Evolutionary conservation across 805 yeast species (phyloP).

Genomic region (Komagataella pseudopastoris): DNA sequence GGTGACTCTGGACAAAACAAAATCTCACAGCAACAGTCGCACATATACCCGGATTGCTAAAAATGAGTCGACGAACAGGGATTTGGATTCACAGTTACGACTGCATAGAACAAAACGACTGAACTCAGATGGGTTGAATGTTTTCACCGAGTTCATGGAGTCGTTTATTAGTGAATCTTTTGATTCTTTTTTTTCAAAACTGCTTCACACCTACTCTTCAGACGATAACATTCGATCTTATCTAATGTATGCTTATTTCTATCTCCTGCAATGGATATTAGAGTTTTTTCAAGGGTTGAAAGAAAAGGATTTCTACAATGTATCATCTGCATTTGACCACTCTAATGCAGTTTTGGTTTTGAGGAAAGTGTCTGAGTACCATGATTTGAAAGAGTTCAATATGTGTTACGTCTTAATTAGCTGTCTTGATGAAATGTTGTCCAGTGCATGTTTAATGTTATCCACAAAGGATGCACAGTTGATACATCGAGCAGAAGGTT

Average conservation of each 20-base stretch:
- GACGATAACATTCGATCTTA: slow-evolving; percentile 19
- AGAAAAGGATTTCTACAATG: slow-evolving; percentile 15
- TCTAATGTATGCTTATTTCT: slow-evolving; percentile 33
- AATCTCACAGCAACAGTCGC: slow-evolving; percentile 16
- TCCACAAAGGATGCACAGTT: slow-evolving; percentile 29
- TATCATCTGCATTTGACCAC: slow-evolving; percentile 37
- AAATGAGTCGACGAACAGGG: slow-evolving; percentile 42
- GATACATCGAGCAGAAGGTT: slow-evolving; percentile 23
- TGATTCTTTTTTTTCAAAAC: slow-evolving; percentile 36
- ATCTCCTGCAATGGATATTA: slow-evolving; percentile 64
- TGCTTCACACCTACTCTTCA: slow-evolving; percentile 19
- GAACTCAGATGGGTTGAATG: slow-evolving; percentile 16
- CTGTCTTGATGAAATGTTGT: slow-evolving; percentile 50
- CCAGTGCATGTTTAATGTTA: slow-evolving; percentile 21
- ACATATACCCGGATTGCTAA: slow-evolving; percentile 55
- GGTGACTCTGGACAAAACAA: slow-evolving; percentile 19
- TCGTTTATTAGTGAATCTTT: slow-evolving; percentile 49
- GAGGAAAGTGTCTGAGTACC: slow-evolving; percentile 23
- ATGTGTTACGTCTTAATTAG: slow-evolving; percentile 59
- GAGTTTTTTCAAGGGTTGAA: slow-evolving; percentile 39
- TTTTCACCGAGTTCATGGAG: slow-evolving; percentile 18
- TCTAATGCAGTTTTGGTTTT: slow-evolving; percentile 41
- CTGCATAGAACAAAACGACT: slow-evolving; percentile 6
- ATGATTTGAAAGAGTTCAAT: slow-evolving; percentile 33
- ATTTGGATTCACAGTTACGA: slow-evolving; percentile 13